Conservation (phyloP, 179 eudicot species). For the Beta macrorhiza region DNA sequence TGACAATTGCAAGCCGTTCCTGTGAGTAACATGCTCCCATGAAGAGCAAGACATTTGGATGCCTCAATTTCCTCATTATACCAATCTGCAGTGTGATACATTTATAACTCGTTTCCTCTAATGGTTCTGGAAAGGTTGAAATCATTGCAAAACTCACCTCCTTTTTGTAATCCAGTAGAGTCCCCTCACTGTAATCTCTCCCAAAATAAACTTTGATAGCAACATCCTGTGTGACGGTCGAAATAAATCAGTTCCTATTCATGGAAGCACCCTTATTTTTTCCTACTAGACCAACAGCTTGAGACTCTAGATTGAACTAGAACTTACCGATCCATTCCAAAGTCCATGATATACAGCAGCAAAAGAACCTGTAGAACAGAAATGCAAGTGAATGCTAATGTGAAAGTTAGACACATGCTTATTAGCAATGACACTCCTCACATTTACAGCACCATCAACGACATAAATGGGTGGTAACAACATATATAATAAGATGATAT, state of each 20-base stretch:
- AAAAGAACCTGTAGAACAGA: conserved; percentile 57
- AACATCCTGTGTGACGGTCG: conserved; percentile 56
- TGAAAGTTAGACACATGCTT: background rate
- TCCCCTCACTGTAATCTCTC: conserved; percentile 52
- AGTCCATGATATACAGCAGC: conserved; percentile 70
- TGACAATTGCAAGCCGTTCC: conserved; percentile 72
- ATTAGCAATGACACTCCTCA: background rate
- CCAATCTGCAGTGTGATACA: conserved; percentile 44
- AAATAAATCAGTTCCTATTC: conserved; percentile 14
- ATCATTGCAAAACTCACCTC: conserved; percentile 43
- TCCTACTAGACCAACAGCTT: background rate
- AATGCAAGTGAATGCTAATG: background rate
- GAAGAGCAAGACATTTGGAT: conserved; percentile 78
- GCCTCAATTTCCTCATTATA: conserved; percentile 70
- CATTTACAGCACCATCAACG: background rate
- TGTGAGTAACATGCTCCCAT: conserved; percentile 77
- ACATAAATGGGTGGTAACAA: background rate
- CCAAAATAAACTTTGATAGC: conserved; percentile 64
- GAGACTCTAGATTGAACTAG: background rate
- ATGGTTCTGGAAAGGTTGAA: background rate
- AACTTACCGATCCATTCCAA: conserved; percentile 80
- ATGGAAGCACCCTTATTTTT: background rate
- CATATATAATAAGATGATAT: conserved; percentile 2
- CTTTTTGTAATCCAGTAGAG: conserved; percentile 54
- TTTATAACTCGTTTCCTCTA: background rate